A percentile compares a stretch with the other conserved stretches of the same genome.
Evolutionary conservation across 345 rosid genomes (phyloP).

Genomic region (Microcos paniculata): DNA sequence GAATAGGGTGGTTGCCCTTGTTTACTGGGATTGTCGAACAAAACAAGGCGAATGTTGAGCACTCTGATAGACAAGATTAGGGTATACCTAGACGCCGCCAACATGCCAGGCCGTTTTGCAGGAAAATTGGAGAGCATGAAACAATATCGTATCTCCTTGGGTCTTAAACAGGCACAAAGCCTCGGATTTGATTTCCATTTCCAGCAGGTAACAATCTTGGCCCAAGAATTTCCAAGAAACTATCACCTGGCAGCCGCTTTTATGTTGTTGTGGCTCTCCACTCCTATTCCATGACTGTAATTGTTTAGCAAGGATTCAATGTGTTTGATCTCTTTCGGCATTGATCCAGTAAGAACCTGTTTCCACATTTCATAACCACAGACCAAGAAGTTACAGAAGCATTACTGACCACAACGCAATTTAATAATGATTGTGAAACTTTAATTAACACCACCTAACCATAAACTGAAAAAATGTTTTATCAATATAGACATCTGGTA

Average conservation of each 20-base stretch:
- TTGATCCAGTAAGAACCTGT: slow-evolving; percentile 91
- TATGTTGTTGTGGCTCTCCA: background rate
- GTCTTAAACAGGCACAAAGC: background rate
- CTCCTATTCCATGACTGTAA: slow-evolving; percentile 31
- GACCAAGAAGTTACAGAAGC: background rate
- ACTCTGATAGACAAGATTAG: background rate
- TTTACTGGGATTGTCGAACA: background rate
- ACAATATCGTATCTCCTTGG: background rate
- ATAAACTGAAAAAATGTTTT: too few species aligned
- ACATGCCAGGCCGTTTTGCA: background rate
- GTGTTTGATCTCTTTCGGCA: slow-evolving; percentile 91
- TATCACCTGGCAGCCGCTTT: background rate
- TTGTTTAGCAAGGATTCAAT: slow-evolving; percentile 68
- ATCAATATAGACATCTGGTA: too few species aligned
- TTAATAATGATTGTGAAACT: background rate
- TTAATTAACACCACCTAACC: background rate
- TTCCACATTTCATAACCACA: slow-evolving; percentile 17
- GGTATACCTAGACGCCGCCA: background rate
- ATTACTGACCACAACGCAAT: background rate
- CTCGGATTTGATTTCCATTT: background rate
- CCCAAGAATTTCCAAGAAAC: background rate
- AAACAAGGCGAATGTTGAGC: background rate
- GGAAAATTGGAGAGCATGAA: background rate
- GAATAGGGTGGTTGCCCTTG: background rate
- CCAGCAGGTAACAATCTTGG: background rate